Conservation (phyloP, 345 rosid species). For the Linum lewisii region DNA sequence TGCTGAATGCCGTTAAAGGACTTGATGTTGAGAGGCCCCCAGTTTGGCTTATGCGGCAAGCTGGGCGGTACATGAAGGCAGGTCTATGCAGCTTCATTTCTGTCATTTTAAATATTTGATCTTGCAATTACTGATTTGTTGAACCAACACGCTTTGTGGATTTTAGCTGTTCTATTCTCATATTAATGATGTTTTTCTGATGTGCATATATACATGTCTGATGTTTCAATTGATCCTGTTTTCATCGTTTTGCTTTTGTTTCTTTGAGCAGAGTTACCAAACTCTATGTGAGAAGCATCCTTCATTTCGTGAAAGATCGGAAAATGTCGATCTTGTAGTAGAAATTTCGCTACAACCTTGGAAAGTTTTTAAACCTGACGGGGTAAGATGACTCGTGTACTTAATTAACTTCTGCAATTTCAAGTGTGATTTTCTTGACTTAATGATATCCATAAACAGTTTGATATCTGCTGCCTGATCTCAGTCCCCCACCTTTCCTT, state of each 20-base stretch:
- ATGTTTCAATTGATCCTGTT: neutral
- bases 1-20: slow-evolving; percentile 91
- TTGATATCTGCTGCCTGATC: slow-evolving; percentile 1
- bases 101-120: neutral
- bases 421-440: slow-evolving; percentile 4
- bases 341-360: slow-evolving; percentile 97
- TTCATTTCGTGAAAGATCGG: slow-evolving; percentile 87
- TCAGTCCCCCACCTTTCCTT: neutral
- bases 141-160: neutral
- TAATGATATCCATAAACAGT: neutral
- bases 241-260: slow-evolving; percentile 12
- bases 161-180: neutral
- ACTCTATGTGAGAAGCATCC: slow-evolving; percentile 79
- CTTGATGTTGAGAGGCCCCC: slow-evolving; percentile 93
- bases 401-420: neutral
- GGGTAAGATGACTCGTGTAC: slow-evolving; percentile 38
- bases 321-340: slow-evolving; percentile 90
- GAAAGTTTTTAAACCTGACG: slow-evolving; percentile 93
- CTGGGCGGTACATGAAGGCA: slow-evolving; percentile 99
- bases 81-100: slow-evolving; percentile 28
- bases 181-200: neutral
- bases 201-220: too few species aligned
- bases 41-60: slow-evolving; percentile 99
- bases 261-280: slow-evolving; percentile 69
- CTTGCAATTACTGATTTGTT: too few species aligned